These are phyloP conservation scores for Fusarium graminum DNA, from an alignment of 2,329 filamentous ascomycete genomes.

Conservation along the genomic window DNA sequence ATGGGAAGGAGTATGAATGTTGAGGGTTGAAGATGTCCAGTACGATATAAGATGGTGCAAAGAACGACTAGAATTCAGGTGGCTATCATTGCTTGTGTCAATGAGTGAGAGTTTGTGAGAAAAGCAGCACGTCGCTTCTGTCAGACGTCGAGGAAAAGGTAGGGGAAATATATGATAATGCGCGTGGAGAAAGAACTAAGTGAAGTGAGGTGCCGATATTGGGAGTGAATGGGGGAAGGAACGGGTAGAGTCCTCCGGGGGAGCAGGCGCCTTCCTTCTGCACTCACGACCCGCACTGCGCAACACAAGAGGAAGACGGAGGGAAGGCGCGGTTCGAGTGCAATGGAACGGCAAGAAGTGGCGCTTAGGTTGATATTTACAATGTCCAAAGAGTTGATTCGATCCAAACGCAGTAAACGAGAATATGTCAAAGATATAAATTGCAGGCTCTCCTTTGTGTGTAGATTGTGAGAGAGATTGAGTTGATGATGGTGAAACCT, in stretches of 20 bases:
- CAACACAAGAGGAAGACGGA: background rate
- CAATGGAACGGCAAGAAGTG: background rate
- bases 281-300: background rate
- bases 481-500: background rate
- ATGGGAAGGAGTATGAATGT: conserved; percentile 6
- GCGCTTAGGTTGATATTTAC: background rate
- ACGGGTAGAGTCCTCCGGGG: background rate
- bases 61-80: conserved; percentile 33
- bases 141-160: conserved; percentile 12
- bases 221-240: conserved; percentile 10
- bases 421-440: conserved; percentile 18
- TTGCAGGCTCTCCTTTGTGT: conserved; percentile 7
- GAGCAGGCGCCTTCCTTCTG: conserved; percentile 24
- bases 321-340: conserved; percentile 2
- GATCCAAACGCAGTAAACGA: conserved; percentile 22
- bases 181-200: conserved; percentile 7
- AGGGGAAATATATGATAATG: background rate
- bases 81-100: conserved; percentile 26
- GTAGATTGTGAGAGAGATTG: background rate
- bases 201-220: conserved; percentile 6
- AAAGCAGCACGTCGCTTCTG: conserved; percentile 13
- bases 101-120: conserved; percentile 13
- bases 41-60: conserved; percentile 24
- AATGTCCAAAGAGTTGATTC: conserved; percentile 2
- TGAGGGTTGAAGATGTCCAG: conserved; percentile 17